phyloP scores from a whole-genome alignment of 495 filamentous ascomycete species.

The Aspergillus wentii region DNA sequence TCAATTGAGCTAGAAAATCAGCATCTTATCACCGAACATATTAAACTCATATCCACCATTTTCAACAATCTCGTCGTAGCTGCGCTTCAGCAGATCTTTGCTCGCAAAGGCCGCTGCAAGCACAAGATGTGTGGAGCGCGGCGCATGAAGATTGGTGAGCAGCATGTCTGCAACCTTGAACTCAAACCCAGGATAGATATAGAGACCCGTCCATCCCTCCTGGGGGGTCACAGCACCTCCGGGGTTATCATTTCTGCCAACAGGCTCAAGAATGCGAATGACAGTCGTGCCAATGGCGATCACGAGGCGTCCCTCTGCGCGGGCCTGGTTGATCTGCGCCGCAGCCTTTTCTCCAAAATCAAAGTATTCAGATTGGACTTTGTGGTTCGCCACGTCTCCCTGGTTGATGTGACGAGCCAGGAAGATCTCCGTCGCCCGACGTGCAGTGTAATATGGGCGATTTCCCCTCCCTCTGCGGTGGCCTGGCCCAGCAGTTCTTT shows the following conservation, averaged over 20 bases:
- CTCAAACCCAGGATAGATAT: neutral
- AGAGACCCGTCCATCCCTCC: neutral
- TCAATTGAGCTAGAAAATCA: constrained; percentile 1
- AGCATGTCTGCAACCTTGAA: neutral
- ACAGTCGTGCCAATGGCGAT: neutral
- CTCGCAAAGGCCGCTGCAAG: neutral
- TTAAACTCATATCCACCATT: neutral
- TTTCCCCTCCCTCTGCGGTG: neutral
- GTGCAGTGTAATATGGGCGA: neutral
- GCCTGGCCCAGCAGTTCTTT: neutral
- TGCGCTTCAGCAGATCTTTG: neutral
- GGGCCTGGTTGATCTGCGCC: neutral
- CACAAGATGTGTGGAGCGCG: neutral
- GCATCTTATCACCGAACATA: neutral
- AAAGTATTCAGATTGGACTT: constrained; percentile 12
- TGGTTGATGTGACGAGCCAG: neutral
- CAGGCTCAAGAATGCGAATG: neutral
- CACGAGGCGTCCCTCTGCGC: neutral
- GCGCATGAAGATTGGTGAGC: neutral
- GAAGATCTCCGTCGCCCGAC: constrained; percentile 1
- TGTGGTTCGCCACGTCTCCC: neutral
- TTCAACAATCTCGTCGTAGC: neutral
- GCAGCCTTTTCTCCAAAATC: too few relatives aligned
- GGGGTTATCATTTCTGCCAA: neutral
- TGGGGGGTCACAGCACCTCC: neutral